Base-by-base conservation (phyloP, 192 early-diverging fungal species). In the Linnemannia zychae region DNA sequence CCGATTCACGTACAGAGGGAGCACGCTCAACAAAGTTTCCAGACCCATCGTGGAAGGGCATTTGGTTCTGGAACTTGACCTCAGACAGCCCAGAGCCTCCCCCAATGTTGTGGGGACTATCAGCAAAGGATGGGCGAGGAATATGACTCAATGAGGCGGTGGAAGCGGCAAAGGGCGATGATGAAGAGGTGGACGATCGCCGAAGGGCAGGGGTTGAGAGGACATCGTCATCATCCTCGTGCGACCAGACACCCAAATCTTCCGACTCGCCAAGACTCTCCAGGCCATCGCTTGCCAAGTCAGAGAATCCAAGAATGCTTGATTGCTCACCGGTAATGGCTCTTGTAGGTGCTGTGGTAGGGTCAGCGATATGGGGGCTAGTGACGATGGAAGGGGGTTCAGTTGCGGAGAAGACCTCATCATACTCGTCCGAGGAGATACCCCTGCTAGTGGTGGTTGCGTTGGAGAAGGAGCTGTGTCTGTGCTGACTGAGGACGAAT, bases 21-120 rank as follows among this genome's bases (percentile, higher is more conserved):
- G 69, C 18, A 40, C 37, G 20, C 71, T 72, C 52, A 46, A 57
- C 47, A 75, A 84, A 84, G 37, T 84, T 84, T 15, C 82, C 82
- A 13, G 82, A 84, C 16, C 82, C 82, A 52, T 84, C 82, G 38
- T 84, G 82, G 33, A 78, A 74, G 4, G 82, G 82, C 82, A 84
- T 84, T 57, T 84, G 82, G 77, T 84, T 84, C 5, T 75, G 72
- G 15, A 79, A 77, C 60, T 71, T 78, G 0, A 37, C 22, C 7
- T 71, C 68, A 0, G 16, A 24, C 12, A 67, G 15, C 24, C 57
- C 57, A 31, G 57, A 63, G 28, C 57, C 40, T 44, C 40, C 40
- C 4, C 17, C 44, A 18, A 47, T 24, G 49, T 53, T 53, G 36
- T 38, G 60, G 13, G 65, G 50, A 38, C 44, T 60, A 7, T 38